Evolutionary conservation across 2,329 filamentous ascomycete species (phyloP).

Genomic region (Chaetomium strumarium): DNA sequence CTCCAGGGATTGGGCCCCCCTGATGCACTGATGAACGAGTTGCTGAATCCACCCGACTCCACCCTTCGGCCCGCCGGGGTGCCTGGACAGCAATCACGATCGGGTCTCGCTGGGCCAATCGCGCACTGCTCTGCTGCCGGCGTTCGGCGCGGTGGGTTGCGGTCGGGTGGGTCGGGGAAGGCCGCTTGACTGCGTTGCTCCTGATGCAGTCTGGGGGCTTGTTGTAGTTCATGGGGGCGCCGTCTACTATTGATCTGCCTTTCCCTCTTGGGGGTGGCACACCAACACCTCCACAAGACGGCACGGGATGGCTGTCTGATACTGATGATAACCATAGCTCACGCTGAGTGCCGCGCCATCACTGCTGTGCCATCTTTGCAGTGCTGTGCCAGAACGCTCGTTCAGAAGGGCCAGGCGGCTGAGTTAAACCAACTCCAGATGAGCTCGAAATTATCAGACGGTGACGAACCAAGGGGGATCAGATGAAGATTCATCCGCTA

Average conservation of each 20-base stretch:
- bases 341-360: too few species aligned
- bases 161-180: constrained; percentile 1
- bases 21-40: too few species aligned
- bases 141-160: not conserved
- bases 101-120: constrained; percentile 9
- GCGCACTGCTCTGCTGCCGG: not conserved
- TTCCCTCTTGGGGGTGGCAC: constrained; percentile 12
- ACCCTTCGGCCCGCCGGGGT: constrained; percentile 5
- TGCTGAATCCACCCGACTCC: constrained; percentile 6
- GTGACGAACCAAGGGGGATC: too few species aligned
- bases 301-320: not conserved
- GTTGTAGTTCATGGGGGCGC: not conserved
- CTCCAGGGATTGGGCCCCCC: constrained; percentile 12
- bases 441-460: constrained; percentile 8
- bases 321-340: too few species aligned
- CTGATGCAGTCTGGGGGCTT: not conserved
- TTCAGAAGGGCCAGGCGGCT: too few species aligned
- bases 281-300: constrained; percentile 5
- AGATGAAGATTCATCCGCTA: too few species aligned
- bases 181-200: too few species aligned
- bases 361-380: constrained; percentile 2
- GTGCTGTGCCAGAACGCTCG: not conserved
- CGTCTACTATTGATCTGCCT: constrained; percentile 16
- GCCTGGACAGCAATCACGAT: constrained; percentile 10
- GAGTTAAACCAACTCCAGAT: constrained; percentile 5